Evolutionary conservation across 1,139 yeast genomes (phyloP).

Genomic region (Nadsonia starkeyi-henricii): DNA sequence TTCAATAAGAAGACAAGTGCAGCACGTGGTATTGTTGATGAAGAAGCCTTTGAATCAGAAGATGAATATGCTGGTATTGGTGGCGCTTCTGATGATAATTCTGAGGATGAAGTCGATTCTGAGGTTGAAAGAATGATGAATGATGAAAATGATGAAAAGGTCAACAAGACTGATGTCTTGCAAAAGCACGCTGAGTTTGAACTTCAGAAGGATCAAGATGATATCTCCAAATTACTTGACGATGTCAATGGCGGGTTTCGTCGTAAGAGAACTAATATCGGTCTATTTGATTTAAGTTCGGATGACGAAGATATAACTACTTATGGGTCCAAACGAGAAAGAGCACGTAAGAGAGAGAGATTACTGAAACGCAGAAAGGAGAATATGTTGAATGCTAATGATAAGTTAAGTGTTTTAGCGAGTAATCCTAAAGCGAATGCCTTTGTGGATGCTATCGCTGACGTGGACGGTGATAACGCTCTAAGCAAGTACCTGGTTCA

Average conservation of each 20-base stretch:
- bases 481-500: slow-evolving; percentile 14
- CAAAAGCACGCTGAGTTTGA: slow-evolving; percentile 53
- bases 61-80: slow-evolving; percentile 93
- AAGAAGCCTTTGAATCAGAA: slow-evolving; percentile 92
- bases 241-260: slow-evolving; percentile 76
- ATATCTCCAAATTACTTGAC: slow-evolving; percentile 59
- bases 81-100: slow-evolving; percentile 58
- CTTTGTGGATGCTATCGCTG: slow-evolving; percentile 59
- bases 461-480: slow-evolving; percentile 15
- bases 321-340: slow-evolving; percentile 15
- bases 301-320: slow-evolving; percentile 47
- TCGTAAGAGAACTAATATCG: slow-evolving; percentile 44
- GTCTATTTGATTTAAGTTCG: slow-evolving; percentile 52
- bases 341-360: slow-evolving; percentile 33
- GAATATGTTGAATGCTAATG: slow-evolving; percentile 40
- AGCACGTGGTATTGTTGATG: slow-evolving; percentile 44
- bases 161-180: slow-evolving; percentile 46
- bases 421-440: slow-evolving; percentile 52
- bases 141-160: slow-evolving; percentile 63
- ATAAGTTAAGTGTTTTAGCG: slow-evolving; percentile 35
- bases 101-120: slow-evolving; percentile 32
- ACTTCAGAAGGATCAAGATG: slow-evolving; percentile 50
- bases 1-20: slow-evolving; percentile 38
- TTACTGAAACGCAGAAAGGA: slow-evolving; percentile 43
- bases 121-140: slow-evolving; percentile 66